Evolutionary conservation across 2,329 filamentous ascomycete species (phyloP), one percentile per base, ranked within the genome.

Genomic region (Ambrosiella beaveri): DNA sequence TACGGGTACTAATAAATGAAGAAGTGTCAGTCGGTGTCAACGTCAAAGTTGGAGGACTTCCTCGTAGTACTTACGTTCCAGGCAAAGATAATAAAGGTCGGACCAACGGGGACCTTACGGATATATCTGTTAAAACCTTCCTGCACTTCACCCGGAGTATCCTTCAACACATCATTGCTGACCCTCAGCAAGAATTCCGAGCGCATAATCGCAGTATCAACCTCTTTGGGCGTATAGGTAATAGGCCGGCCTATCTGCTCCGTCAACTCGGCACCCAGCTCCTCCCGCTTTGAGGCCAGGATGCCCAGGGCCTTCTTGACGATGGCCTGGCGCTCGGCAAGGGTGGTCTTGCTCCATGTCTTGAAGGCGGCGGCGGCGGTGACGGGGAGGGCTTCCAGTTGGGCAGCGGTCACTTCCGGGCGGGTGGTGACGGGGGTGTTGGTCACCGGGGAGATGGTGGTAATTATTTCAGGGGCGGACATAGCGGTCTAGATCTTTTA

Each of bases 231-330:
- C 0, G 87, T 86, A 69, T 91, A 96, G 41, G 85, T 79, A 65
- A 96, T 95, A 39, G 91, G 91, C 17, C 91, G 79, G 47, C 91
- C 91, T 90, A 97, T 97, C 73, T 97, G 90, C 68, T 88, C 84
- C 0, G 90, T 96, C 61, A 97, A 73, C 69, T 96, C 90, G 64
- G 81, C 78, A 5, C 85, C 89, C 39, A 97, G 75, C 62, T 82
- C 85, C 81, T 93, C 85, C 69, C 89, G 79, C 68, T 81, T 83
- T 54, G 81, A 78, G 13, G 73, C 71, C 36, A 97, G 75, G 3
- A 87, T 71, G 62, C 83, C 78, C 50, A 97, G 73, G 1, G 90
- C 89, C 65, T 85, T 87, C 65, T 80, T 82, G 65, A 96, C 82
- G 63, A 95, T 90, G 52, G 78, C 77, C 70, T 95, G 84, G 56